Evolutionary conservation across 78 protist species (phyloP), one percentile per base, ranked within the genome.

Genomic region (Cavenderia fasciculata): DNA sequence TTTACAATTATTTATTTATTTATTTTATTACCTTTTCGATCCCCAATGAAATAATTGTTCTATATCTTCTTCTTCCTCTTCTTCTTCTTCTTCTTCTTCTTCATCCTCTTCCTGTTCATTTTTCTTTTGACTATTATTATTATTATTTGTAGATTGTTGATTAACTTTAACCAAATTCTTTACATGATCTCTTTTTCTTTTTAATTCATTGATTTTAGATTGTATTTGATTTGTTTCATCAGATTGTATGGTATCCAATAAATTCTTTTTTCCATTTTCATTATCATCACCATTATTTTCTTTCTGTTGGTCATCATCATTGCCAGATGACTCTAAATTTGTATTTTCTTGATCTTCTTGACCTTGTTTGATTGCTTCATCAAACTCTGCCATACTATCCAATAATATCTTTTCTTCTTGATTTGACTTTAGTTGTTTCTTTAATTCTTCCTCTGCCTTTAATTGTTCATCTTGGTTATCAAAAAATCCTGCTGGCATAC

Each of bases 401-500:
- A 16, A 63, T 63, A 19, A 63, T 40, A 63, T 19, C 10, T 34
- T 14, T 14, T 18, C 14, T 18, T 14, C 27, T 49, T 49, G 54
- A 18, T 18, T 49, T 49, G 54, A 49, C 27, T 11, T 57, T 40
- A 1, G 21, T n/a, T 12, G 18, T 74, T 59, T 59, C 85, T 59
- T 57, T 74, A 74, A 40, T 29, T 54, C 68, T 31, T 74, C 70
- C 43, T 74, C 85, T 74, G 71, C 62, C 19, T 41, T 38, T 27
- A 11, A 41, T 27, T 56, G 59, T 41, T 74, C 70, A 7, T 74
- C 70, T 74, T 68, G 85, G 27, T 74, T 43, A 59, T 74, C 85
- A 59, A 74, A 74, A 54, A 74, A 74, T 18, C 85, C 85, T 18
- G 0, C 12, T 0, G 85, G 85, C 18, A 74, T 38, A 19, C n/a